Evolutionary conservation across 2,329 filamentous ascomycete genomes (phyloP), one percentile per base, ranked within the genome.

Genomic region (Acarospora socialis): DNA sequence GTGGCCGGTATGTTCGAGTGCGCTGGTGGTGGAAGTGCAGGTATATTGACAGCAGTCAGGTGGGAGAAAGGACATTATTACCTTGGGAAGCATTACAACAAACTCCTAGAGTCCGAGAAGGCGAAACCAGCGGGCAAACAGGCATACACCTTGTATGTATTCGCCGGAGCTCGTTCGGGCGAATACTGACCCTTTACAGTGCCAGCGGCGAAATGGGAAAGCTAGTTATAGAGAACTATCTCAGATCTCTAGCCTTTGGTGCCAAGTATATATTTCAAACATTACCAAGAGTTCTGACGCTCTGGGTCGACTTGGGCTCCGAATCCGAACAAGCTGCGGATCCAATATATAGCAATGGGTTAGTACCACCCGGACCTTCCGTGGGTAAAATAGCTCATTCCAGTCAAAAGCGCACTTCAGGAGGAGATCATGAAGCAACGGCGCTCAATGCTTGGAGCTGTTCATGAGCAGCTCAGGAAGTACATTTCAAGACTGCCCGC

Each of bases 51-150:
- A 8, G 8, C 19, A 30, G n/a, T 17, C 32, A 73, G 73, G 31
- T 98, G 87, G 86, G 90, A 98, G 51, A 95, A 94, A 55, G 86
- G 83, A 0, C 87, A 95, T 51, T 98, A 95, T 53, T 93, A 94
- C 52, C 69, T 99, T 7, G 90, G 90, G 4, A 83, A 87, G 28
- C 84, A 95, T 55, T 98, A 98, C 66, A 92, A 93, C 53, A 98
- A 94, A 54, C 70, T 95, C 3, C 63, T 94, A 3, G 87, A 95
- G 46, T 81, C 83, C 0, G 84, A 95, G 52, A 86, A 83, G 53
- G 63, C 69, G 2, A 70, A 92, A 32, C 75, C 78, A 21, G 63
- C 71, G 12, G 71, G 77, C 17, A 84, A 86, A 41, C 84, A 93
- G 53, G 76, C 70, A 24, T 77, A 84, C 33, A 65, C 70, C 37